Conservation (phyloP, 768 basidiomycete species). For the Cantharellus cinnabarinus region DNA sequence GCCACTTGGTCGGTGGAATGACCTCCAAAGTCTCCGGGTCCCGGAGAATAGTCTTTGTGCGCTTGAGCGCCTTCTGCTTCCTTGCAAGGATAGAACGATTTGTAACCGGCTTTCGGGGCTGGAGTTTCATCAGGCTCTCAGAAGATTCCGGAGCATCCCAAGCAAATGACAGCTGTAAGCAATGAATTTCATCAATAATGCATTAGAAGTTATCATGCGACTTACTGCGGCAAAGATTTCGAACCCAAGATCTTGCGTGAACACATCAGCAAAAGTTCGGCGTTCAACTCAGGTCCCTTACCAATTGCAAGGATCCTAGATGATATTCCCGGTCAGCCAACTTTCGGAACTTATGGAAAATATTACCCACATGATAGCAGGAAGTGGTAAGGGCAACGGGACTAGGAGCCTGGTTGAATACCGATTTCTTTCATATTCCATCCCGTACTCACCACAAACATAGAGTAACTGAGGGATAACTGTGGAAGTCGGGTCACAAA, state of each 20-base stretch:
- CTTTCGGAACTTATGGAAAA: no score
- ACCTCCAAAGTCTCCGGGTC: slow-evolving; percentile 33
- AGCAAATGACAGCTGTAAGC: slow-evolving; percentile 37
- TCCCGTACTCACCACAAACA: slow-evolving; percentile 16
- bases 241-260: slow-evolving; percentile 39
- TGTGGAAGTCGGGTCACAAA: no score
- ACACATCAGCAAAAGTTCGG: background rate
- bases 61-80: slow-evolving; percentile 36
- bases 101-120: slow-evolving; percentile 47
- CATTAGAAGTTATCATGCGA: slow-evolving; percentile 9
- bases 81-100: slow-evolving; percentile 30
- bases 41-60: slow-evolving; percentile 31
- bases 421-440: background rate
- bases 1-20: slow-evolving; percentile 22
- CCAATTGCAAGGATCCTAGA: slow-evolving; percentile 39
- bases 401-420: slow-evolving; percentile 23
- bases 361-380: slow-evolving; percentile 29
- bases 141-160: slow-evolving; percentile 49
- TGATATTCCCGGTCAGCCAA: no score
- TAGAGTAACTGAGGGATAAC: slow-evolving; percentile 50
- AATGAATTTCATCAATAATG: no score
- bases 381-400: slow-evolving; percentile 42
- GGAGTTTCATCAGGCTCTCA: slow-evolving; percentile 47
- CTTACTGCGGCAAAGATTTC: slow-evolving; percentile 38
- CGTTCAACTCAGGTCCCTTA: slow-evolving; percentile 13